These are phyloP conservation scores for Lithospermum erythrorhizon DNA, from an alignment of 257 asterid species.

Conservation along the genomic window DNA sequence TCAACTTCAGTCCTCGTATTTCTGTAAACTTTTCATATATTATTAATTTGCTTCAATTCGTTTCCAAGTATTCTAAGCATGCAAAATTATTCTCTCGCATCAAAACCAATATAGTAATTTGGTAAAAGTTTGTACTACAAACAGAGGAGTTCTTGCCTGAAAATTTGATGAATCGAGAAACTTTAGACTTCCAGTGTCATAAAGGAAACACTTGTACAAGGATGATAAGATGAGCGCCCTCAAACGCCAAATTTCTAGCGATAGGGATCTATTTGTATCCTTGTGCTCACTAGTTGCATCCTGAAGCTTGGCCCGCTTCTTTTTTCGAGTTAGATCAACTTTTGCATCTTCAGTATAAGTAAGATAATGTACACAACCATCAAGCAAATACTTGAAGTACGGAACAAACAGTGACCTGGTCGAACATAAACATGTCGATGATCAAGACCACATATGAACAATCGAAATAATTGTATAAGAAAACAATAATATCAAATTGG, in stretches of 20 bases:
- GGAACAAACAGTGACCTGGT: constrained; percentile 81
- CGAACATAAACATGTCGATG: not conserved
- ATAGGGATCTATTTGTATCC: constrained; percentile 26
- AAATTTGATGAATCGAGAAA: constrained; percentile 62
- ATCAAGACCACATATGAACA: not conserved
- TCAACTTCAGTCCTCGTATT: too few species aligned
- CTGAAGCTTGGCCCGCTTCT: constrained; percentile 57
- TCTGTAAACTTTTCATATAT: too few species aligned
- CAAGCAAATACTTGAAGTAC: constrained; percentile 72
- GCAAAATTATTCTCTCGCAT: not conserved
- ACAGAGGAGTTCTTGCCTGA: constrained; percentile 43
- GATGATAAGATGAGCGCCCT: constrained; percentile 62
- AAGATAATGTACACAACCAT: constrained; percentile 65
- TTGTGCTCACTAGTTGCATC: constrained; percentile 19
- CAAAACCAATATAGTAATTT: not conserved
- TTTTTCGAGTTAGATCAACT: constrained; percentile 32
- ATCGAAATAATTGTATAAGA: not conserved
- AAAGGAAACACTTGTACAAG: constrained; percentile 69
- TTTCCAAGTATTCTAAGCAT: too few species aligned
- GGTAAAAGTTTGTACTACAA: not conserved
- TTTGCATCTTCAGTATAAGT: constrained; percentile 27
- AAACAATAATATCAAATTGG: not conserved
- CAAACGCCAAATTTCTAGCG: constrained; percentile 61
- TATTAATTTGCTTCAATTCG: too few species aligned
- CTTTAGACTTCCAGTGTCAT: constrained; percentile 58